A percentile compares a stretch with the other conserved stretches of the same genome.
These are phyloP conservation scores for Mucor indicus DNA, from an alignment of 371 early-diverging fungal genomes.

Conservation along the genomic window DNA sequence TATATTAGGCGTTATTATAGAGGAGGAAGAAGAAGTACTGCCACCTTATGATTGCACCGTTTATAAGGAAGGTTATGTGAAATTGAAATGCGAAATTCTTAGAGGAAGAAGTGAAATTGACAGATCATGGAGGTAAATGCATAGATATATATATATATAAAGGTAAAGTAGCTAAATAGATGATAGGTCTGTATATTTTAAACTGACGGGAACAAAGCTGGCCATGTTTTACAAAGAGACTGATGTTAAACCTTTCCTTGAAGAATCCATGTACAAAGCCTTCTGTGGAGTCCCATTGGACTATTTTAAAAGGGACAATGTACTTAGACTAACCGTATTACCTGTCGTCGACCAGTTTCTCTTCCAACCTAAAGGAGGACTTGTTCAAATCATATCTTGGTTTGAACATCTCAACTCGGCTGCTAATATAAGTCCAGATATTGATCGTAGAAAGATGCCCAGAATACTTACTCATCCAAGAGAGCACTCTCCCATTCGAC, in stretches of 20 bases:
- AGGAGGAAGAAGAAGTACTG: no score
- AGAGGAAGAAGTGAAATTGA: slow-evolving; percentile 3
- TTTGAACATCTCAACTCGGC: slow-evolving; percentile 21
- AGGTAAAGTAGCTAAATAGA: no score
- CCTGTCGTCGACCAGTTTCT: slow-evolving; percentile 12
- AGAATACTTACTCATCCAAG: slow-evolving; percentile 11
- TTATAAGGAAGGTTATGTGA: slow-evolving; percentile 30
- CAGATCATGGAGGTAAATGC: slow-evolving; percentile 33
- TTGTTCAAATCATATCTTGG: slow-evolving; percentile 17
- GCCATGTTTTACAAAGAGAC: neutral
- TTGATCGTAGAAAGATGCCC: slow-evolving; percentile 23
- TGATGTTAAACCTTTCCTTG: neutral
- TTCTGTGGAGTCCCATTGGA: slow-evolving; percentile 14
- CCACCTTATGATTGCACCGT: slow-evolving; percentile 37
- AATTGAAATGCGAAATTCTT: slow-evolving; percentile 27
- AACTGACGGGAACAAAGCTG: slow-evolving; percentile 9
- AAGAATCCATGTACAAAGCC: slow-evolving; percentile 14
- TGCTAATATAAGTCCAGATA: slow-evolving; percentile 20
- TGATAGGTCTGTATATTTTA: slow-evolving; percentile 9
- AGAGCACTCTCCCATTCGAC: neutral
- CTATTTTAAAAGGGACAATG: slow-evolving; percentile 5
- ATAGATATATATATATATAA: neutral
- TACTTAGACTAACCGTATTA: slow-evolving; percentile 11
- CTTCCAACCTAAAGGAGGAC: slow-evolving; percentile 1
- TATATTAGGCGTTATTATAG: no score